These are phyloP conservation scores for Cutaneotrichosporon cavernicola DNA, from an alignment of 1,284 basidiomycete species.

Conservation along the genomic window DNA sequence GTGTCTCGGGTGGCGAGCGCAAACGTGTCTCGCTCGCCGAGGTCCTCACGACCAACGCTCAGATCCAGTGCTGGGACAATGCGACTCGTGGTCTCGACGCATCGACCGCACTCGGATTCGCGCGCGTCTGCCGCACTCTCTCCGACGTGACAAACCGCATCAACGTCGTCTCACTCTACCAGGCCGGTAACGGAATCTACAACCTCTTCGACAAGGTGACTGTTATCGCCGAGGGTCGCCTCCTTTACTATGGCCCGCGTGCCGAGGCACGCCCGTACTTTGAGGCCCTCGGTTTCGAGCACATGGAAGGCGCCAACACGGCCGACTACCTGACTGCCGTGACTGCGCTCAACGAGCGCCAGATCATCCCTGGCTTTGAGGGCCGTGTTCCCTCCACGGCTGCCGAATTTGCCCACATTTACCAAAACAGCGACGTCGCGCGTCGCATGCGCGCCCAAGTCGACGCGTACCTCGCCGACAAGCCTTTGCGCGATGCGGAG, in stretches of 20 bases:
- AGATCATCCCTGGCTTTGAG: constrained; percentile 57
- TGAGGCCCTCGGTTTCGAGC: constrained; percentile 70
- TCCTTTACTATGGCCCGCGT: constrained; percentile 76
- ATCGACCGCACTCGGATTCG: constrained; percentile 77
- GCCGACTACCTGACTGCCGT: constrained; percentile 64
- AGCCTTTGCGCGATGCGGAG: constrained; percentile 22
- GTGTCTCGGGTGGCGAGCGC: constrained; percentile 70
- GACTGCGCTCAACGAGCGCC: constrained; percentile 62
- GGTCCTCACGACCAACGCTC: constrained; percentile 61
- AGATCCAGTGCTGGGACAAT: constrained; percentile 67
- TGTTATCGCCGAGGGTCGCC: constrained; percentile 73
- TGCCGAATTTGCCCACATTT: constrained; percentile 58
- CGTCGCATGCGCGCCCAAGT: constrained; percentile 40
- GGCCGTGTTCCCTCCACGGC: constrained; percentile 60
- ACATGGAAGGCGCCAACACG: constrained; percentile 47
- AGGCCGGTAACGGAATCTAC: constrained; percentile 58
- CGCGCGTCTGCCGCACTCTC: constrained; percentile 68
- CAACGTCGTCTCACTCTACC: constrained; percentile 78
- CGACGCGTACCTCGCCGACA: constrained; percentile 34
- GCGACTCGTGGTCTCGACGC: constrained; percentile 67
- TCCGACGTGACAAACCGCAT: constrained; percentile 74
- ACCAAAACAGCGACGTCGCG: constrained; percentile 36
- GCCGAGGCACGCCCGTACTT: constrained; percentile 74
- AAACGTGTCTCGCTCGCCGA: constrained; percentile 73
- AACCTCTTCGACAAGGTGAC: constrained; percentile 59